Conservation (phyloP, 495 filamentous ascomycete genomes). For the Aspergillus kassunensis region DNA sequence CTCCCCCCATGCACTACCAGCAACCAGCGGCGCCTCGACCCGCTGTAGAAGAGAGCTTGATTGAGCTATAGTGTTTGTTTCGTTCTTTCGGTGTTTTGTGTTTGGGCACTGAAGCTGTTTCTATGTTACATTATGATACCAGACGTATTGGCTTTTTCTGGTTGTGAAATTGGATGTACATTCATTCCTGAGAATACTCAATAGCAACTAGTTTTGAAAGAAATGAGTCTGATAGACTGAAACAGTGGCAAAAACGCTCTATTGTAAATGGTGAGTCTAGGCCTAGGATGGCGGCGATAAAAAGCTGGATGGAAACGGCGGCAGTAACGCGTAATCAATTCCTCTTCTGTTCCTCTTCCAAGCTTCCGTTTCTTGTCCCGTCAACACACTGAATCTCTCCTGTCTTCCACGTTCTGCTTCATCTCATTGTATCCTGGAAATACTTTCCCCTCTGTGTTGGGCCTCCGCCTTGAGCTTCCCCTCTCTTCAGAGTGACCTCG, state of each 20-base stretch:
- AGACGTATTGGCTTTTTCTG: slow-evolving; percentile 20
- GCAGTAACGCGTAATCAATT: slow-evolving; percentile 1
- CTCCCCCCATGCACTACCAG: slow-evolving; percentile 54
- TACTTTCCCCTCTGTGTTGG: slow-evolving; percentile 1
- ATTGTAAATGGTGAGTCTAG: neutral
- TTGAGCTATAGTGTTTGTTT: slow-evolving; percentile 55
- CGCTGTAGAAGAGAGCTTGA: slow-evolving; percentile 80
- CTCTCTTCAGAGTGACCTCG: neutral
- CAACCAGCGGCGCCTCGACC: slow-evolving; percentile 47
- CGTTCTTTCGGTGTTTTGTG: neutral
- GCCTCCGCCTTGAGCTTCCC: slow-evolving; percentile 1
- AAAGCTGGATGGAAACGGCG: slow-evolving; percentile 6
- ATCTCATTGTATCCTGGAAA: neutral
- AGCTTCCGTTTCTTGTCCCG: slow-evolving; percentile 4
- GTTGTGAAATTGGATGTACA: slow-evolving; percentile 18
- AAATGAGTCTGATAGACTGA: neutral
- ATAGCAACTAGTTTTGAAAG: neutral
- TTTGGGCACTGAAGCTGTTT: neutral
- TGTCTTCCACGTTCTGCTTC: neutral
- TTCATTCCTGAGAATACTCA: slow-evolving; percentile 15
- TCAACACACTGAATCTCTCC: neutral
- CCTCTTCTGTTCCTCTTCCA: too few relatives aligned
- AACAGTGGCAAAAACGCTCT: neutral
- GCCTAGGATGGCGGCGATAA: neutral
- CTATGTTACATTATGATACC: slow-evolving; percentile 25